Conservation (phyloP, 768 basidiomycete species). For the Agaricus blazei region DNA sequence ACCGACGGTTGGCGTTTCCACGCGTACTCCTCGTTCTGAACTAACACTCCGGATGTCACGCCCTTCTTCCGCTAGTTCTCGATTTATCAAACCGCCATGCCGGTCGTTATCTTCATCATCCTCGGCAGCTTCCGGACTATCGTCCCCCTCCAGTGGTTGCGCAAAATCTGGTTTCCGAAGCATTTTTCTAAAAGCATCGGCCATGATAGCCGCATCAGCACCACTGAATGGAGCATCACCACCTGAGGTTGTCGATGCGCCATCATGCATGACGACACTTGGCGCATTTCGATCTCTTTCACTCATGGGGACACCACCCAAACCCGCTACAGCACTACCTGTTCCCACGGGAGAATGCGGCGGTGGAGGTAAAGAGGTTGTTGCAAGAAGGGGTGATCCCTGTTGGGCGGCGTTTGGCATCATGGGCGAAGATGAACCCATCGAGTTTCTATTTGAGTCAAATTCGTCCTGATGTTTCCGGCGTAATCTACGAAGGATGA, state of each 20-base stretch:
- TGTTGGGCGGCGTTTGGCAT: conserved; percentile 53
- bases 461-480: conserved; percentile 36
- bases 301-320: conserved; percentile 20
- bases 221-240: conserved; percentile 74
- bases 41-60: conserved; percentile 80
- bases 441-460: conserved; percentile 62
- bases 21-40: conserved; percentile 73
- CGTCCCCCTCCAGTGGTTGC: conserved; percentile 53
- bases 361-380: conserved; percentile 14
- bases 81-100: conserved; percentile 42
- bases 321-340: conserved; percentile 10
- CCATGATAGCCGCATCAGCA: conserved; percentile 89
- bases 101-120: conserved; percentile 21
- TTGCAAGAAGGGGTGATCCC: conserved; percentile 44
- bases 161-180: conserved; percentile 87
- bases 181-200: conserved; percentile 85
- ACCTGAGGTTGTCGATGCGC: conserved; percentile 62
- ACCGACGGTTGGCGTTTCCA: conserved; percentile 37
- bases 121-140: conserved; percentile 45
- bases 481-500: conserved; percentile 68
- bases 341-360: conserved; percentile 11
- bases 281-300: conserved; percentile 29
- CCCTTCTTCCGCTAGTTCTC: conserved; percentile 87
- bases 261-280: conserved; percentile 57
- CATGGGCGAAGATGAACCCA: conserved; percentile 81